Base-by-base conservation (phyloP, 164 flowering plant species). In the Magnolia sinica region DNA sequence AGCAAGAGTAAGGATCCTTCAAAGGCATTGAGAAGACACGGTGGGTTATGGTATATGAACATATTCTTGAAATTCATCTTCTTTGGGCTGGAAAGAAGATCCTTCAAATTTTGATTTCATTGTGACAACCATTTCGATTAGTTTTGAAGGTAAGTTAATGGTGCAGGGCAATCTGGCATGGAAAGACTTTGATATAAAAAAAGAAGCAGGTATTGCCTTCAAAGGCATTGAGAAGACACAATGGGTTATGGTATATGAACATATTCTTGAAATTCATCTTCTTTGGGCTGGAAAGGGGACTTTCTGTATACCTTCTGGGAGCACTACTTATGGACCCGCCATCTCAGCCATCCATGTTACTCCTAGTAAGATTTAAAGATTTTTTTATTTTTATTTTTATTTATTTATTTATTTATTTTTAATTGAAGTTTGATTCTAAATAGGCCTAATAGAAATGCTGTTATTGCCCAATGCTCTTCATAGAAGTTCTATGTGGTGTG, bases 201-300 rank as follows among this genome's bases (percentile, higher is more conserved):
- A 77, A 77, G 91, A 78, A 73, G 97, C 98, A 29, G 88, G 89
- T 20, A 92, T 93, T 27, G 50, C 55, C 51, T 76, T 63, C 1
- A 64, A 70, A 76, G 89, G 91, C 70, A 86, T 92, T 71, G 65
- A 7, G 67, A 88, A 29, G 80, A 45, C 78, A 9, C 85, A 79
- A 71, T 84, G 61, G 16, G 85, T 80, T 68, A 63, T 7, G 31
- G 98, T 95, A 68, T 74, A 89, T 4, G 87, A 89, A 69, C 91
- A 91, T 68, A 81, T 84, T 77, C 84, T 95, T 59, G 89, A 86
- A 20, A 79, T 89, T 9, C 88, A 89, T 73, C 78, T 89, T 68
- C 76, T 76, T 11, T 88, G 91, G 91, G 87, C 88, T 63, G 91
- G 91, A 3, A 88, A 71, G 72, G 91, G 89, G 52, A 88, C 89